Base-by-base conservation (phyloP, 192 early-diverging fungal genomes). In the Lunasporangiospora selenospora region DNA sequence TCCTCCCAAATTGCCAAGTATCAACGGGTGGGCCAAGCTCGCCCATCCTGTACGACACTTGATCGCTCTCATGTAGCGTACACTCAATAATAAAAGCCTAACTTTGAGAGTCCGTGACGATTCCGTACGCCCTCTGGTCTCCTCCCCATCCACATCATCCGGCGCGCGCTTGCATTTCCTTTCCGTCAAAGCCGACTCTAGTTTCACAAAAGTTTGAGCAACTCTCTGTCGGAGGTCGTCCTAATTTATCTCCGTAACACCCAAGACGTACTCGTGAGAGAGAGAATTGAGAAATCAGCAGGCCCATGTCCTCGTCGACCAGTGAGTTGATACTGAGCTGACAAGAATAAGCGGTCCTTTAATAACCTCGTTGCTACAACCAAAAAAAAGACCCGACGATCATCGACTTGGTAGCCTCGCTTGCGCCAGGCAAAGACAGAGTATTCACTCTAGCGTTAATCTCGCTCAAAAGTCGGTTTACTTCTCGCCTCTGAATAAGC, bases 201-300 rank as follows among this genome's bases (percentile, higher is more conserved):
- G 53, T 32, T 56, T 52, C 11, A 65, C 62, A 40, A 64, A 47
- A 36, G 53, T 64, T 23, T 54, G 50, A 31, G 33, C 52, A 0
- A 54, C 44, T 1, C 62, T 44, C 18, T 64, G 62, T 32, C n/a
- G 7, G 16, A 50, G 50, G 32, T 55, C 37, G 8, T 65, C 53
- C 45, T 50, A 47, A 50, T 63, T 63, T 18, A 63, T 34, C 52
- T 63, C 62, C n/a, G n/a, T n/a, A n/a, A n/a, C n/a, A n/a, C n/a
- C n/a, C n/a, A n/a, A n/a, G n/a, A n/a, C n/a, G n/a, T n/a, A n/a
- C n/a, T n/a, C n/a, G n/a, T n/a, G 13, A 19, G 39, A 4, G 53
- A 18, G 49, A 55, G 53, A 0, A 65, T 23, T 10, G 53, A 65
- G 43, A 54, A 65, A 24, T 57, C 46, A 1, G 57, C 46, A 10